A percentile compares a stretch with the other conserved stretches of the same genome.
Evolutionary conservation across 129 eudicot species (phyloP).

Genomic region (Centrapalus pauciflorus): DNA sequence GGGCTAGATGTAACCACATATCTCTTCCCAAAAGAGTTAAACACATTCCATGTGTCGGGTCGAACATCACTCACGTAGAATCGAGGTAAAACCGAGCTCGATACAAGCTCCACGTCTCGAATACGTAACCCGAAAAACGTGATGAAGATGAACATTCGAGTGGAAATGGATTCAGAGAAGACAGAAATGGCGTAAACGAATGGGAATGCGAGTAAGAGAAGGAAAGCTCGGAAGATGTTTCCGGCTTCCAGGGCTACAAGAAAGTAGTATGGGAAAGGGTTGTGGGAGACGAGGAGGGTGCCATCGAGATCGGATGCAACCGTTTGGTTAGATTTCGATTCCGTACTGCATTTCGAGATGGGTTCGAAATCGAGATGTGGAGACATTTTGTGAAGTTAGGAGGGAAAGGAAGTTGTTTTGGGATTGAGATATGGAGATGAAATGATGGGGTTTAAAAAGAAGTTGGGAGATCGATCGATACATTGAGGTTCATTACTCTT

Average conservation of each 20-base stretch:
- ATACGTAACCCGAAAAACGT: slow-evolving; percentile 54
- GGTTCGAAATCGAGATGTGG: slow-evolving; percentile 41
- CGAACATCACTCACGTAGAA: slow-evolving; percentile 75
- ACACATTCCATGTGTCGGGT: slow-evolving; percentile 74
- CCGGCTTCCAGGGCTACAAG: slow-evolving; percentile 88
- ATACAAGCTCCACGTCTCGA: slow-evolving; percentile 64
- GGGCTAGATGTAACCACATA: slow-evolving; percentile 78
- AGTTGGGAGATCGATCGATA: slow-evolving; percentile 19
- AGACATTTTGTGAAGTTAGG: slow-evolving; percentile 42
- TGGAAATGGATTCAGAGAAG: slow-evolving; percentile 43
- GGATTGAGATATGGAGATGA: slow-evolving; percentile 27
- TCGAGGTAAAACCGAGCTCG: slow-evolving; percentile 73
- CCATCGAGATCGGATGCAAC: slow-evolving; percentile 78
- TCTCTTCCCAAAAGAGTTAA: slow-evolving; percentile 69
- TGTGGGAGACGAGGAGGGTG: slow-evolving; percentile 51
- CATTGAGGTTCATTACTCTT: neutral
- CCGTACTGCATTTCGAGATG: slow-evolving; percentile 39
- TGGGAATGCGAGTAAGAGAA: slow-evolving; percentile 43
- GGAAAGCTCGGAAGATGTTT: slow-evolving; percentile 53
- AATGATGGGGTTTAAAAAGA: slow-evolving; percentile 31
- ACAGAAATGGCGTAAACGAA: slow-evolving; percentile 41
- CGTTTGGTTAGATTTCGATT: slow-evolving; percentile 43
- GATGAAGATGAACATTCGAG: slow-evolving; percentile 49
- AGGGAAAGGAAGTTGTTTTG: slow-evolving; percentile 20
- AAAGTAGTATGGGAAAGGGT: slow-evolving; percentile 73